Evolutionary conservation across 2,329 filamentous ascomycete species (phyloP), one percentile per base, ranked within the genome.

Genomic region (Sporothrix brasiliensis): DNA sequence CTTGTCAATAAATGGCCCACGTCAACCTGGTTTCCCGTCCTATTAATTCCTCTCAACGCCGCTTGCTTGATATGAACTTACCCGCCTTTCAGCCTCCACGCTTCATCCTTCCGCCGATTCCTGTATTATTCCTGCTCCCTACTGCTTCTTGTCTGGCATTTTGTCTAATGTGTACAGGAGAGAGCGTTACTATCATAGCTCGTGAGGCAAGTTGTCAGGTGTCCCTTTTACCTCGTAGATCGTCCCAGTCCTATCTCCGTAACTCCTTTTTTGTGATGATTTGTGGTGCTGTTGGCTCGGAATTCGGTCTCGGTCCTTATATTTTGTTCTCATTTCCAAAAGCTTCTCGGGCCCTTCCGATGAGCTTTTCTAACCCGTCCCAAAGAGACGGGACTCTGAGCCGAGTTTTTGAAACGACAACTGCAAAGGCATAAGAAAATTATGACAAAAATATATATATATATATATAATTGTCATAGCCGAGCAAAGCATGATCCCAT

Each of bases 11-110:
- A 61, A 61, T 39, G 39, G 34, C 34, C 34, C 0, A 34, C 34
- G 6, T 11, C 56, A 61, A 44, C 56, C 56, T 44, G 56, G 56
- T 44, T 44, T 41, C 34, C n/a, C n/a, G 56, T n/a, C n/a, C 56
- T 4, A 24, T 1, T 44, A 44, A 7, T 24, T 21, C 13, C 34
- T 61, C n/a, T 27, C n/a, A 27, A 7, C 6, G 34, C 4, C 27
- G 4, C 21, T 44, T 61, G n/a, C 34, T 19, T 44, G 56, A 44
- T 61, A 61, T 44, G 56, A 61, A 34, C 56, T 44, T 44, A 44
- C n/a, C 56, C 56, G 56, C 34, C n/a, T 39, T 61, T 21, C 56
- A 44, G 19, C 34, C n/a, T 21, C 56, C 56, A 44, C 56, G 44
- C n/a, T 34, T 5, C 34, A 34, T 34, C 34, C 34, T 34, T 34